These are phyloP conservation scores for Earliella scabrosa DNA, from an alignment of 1,284 basidiomycete species.

Conservation along the genomic window DNA sequence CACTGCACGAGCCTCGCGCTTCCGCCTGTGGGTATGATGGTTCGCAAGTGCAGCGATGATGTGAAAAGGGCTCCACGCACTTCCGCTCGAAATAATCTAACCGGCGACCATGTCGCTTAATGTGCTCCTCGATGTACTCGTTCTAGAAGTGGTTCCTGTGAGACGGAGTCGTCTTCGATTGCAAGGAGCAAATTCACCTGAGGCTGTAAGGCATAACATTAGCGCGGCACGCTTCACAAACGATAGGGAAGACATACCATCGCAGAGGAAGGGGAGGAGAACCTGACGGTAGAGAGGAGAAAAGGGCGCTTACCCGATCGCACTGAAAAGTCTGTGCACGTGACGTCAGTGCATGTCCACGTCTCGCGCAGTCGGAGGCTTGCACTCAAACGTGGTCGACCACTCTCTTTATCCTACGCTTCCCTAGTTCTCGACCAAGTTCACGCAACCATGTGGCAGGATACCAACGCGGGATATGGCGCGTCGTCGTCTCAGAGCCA, in stretches of 20 bases:
- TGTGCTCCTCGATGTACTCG: conserved; percentile 91
- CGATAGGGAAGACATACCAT: conserved; percentile 21
- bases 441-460: conserved; percentile 70
- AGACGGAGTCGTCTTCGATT: background rate
- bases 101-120: conserved; percentile 85
- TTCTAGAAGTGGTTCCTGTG: conserved; percentile 52
- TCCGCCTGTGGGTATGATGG: conserved; percentile 66
- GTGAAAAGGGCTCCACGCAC: conserved; percentile 46
- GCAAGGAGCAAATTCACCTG: conserved; percentile 51
- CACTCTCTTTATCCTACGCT: conserved; percentile 7
- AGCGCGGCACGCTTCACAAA: background rate
- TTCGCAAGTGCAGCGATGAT: background rate
- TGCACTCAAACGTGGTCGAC: conserved; percentile 10
- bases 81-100: conserved; percentile 86
- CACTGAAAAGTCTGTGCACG: conserved; percentile 19
- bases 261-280: conserved; percentile 5
- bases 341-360: conserved; percentile 24
- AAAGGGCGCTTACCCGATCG: conserved; percentile 6
- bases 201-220: conserved; percentile 49
- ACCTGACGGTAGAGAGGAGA: conserved; percentile 18
- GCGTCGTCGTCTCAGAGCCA: conserved; percentile 58
- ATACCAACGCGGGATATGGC: conserved; percentile 53
- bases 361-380: conserved; percentile 20
- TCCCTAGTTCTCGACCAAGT: conserved; percentile 1
- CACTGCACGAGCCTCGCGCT: conserved; percentile 89